Evolutionary conservation across 1,139 yeast genomes (phyloP), one percentile per base, ranked within the genome.

Genomic region (Komagataea norvegica): DNA sequence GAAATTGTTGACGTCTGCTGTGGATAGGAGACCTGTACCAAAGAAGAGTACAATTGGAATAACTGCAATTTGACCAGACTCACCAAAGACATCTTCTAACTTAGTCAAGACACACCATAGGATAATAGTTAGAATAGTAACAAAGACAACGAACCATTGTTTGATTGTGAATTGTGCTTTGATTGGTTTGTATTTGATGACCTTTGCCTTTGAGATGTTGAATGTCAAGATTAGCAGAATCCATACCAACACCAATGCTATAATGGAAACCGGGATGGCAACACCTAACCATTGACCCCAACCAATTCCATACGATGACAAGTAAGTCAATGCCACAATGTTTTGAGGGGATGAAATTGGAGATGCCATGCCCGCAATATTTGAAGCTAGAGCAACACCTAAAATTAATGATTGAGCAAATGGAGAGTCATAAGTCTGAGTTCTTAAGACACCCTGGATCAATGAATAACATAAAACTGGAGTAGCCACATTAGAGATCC

Each of bases 201-300:
- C 51, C 40, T 63, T 63, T 10, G 66, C 62, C 4, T 57, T 52
- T 40, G 62, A 61, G 25, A 69, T 59, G 41, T 74, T 73, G 60
- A 80, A 80, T 0, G 85, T 75, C 14, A 74, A 47, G 37, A 68
- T 55, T 52, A 80, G 64, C 35, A 79, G 64, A 36, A 74, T 64
- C 88, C 88, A 81, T 29, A 77, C 67, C 29, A 75, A 56, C 8
- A 77, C 46, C 46, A 78, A 61, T 8, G 79, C 62, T 25, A 79
- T 51, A 3, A 77, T 54, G 53, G 83, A 77, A 10, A 78, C 73
- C 2, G 89, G 89, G 34, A 79, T 56, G 1, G 87, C 76, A 40
- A 80, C 72, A 11, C 76, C 80, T 52, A 81, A 77, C 80, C 86
- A 81, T 55, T 79, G 79, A 34, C 86, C 86, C 89, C 89, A 81